These are phyloP conservation scores for Colletotrichum camelliae DNA, from an alignment of 2,329 filamentous ascomycete species.

Conservation along the genomic window DNA sequence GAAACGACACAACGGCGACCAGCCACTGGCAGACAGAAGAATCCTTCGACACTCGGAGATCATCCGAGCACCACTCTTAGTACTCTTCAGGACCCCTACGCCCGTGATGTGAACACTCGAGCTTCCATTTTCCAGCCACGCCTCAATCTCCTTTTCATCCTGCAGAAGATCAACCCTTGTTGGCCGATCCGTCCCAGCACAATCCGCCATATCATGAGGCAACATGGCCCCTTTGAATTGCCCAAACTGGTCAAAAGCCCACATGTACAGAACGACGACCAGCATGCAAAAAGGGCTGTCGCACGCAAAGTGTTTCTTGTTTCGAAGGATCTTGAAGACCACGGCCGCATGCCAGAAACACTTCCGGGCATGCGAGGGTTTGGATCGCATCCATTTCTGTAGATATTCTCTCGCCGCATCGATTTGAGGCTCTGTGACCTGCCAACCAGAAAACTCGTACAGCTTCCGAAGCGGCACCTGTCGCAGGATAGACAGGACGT, in stretches of 20 bases:
- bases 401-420: background rate
- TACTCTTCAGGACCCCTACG: background rate
- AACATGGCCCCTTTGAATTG: rapidly evolving
- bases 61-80: background rate
- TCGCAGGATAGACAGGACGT: background rate
- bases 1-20: background rate
- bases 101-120: background rate
- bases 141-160: background rate
- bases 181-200: background rate
- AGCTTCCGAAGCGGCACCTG: background rate
- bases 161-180: background rate
- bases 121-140: background rate
- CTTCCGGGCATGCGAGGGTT: background rate
- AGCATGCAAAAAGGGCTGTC: background rate
- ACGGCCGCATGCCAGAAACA: background rate
- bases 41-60: background rate
- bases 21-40: background rate
- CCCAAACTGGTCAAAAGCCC: background rate
- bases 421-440: background rate
- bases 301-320: background rate
- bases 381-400: background rate
- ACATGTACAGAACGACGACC: background rate
- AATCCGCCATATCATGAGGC: background rate
- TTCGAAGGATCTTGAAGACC: background rate
- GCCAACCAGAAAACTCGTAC: background rate